Base-by-base conservation (phyloP, 208 protist species). In the Phytomonas sp. region DNA sequence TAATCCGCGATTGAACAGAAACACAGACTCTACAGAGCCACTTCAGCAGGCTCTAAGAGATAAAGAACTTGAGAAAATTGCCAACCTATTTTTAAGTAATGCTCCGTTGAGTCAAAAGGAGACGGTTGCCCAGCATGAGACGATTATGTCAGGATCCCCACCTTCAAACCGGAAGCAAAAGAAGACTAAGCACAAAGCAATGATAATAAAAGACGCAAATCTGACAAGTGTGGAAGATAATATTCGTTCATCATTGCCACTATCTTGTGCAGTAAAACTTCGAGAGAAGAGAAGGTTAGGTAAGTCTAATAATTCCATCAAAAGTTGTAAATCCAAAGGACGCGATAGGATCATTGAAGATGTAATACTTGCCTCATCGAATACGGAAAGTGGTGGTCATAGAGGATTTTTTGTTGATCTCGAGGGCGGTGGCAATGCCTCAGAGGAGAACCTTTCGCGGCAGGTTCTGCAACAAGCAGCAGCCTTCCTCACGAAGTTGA, bases 401-500 rank as follows among this genome's bases (percentile, higher is more conserved):
- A 32, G 36, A 77, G 36, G 9, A 4, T 70, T 74, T 29, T 74
- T 74, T 53, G 70, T 73, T 29, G 64, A 62, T 23, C 69, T 68
- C 5, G 72, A 79, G 7, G 64, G 61, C 17, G 74, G 74, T 43
- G 80, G 78, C 26, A 76, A 89, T 26, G 81, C 80, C 61, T 80
- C 85, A 20, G 88, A 94, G 65, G 78, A 72, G 31, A 71, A 68
- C 4, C 61, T 91, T 29, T 78, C 88, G 13, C 74, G 68, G 26
- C 82, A 87, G 11, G 82, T 94, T 8, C 67, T 87, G 26, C 65
- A 68, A 26, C 74, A 76, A n/a, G 71, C 84, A 29, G 69, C 85
- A 28, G 67, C 37, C 13, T 92, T 94, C 74, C 68, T 94, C 34
- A 37, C 81, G 32, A 66, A 68, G 23, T 79, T 94, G 17, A 69